Conservation (phyloP, 1,284 basidiomycete genomes). For the Heimioporus retisporus region DNA sequence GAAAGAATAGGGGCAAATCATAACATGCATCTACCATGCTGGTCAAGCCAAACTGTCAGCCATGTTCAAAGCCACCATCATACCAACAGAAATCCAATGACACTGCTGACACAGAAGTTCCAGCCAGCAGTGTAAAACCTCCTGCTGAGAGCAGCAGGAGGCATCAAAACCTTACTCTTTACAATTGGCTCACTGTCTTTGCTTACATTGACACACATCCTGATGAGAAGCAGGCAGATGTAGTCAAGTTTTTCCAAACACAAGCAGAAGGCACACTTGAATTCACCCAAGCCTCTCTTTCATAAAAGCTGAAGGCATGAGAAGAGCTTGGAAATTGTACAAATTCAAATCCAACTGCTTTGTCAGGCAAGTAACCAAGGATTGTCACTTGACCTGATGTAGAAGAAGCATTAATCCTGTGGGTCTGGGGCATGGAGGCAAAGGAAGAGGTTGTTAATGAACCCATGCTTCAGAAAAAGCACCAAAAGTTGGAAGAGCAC, state of each 20-base stretch:
- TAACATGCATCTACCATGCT: too few relatives aligned
- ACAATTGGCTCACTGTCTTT: not conserved
- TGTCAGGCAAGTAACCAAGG: not conserved
- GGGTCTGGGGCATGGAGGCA: not conserved
- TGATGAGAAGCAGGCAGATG: not conserved
- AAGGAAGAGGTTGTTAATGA: not conserved
- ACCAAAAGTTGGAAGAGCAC: slow-evolving; percentile 4
- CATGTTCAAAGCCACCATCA: too few relatives aligned
- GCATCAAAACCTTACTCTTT: not conserved
- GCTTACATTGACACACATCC: not conserved
- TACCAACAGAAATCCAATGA: too few relatives aligned
- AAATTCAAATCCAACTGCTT: not conserved
- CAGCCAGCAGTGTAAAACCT: too few relatives aligned
- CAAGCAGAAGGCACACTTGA: not conserved
- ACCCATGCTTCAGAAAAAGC: not conserved
- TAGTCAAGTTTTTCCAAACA: not conserved
- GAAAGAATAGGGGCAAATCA: too few relatives aligned
- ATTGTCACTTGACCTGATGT: slow-evolving; percentile 2
- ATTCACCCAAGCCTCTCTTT: not conserved
- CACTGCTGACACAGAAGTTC: too few relatives aligned
- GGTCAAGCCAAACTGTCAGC: too few relatives aligned
- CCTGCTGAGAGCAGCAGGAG: too few relatives aligned
- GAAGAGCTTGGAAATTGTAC: not conserved
- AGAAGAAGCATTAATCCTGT: not conserved
- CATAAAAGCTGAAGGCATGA: not conserved